A percentile compares a stretch with the other conserved stretches of the same genome.
Conservation (phyloP, 2,329 filamentous ascomycete species). For the Bipolaris bicolor region DNA sequence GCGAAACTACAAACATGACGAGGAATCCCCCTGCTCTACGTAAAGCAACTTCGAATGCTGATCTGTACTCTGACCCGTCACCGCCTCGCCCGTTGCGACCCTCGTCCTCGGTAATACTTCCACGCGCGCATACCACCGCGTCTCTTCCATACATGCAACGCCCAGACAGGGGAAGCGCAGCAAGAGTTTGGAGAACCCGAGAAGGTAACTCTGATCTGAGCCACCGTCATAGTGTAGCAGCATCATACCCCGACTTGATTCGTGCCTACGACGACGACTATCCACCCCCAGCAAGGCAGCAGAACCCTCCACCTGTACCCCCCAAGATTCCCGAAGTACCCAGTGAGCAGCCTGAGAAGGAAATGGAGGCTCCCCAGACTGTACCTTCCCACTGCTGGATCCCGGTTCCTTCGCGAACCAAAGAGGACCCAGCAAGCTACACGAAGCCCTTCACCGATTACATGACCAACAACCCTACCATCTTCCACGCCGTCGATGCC, state of each 20-base stretch:
- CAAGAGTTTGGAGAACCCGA: slow-evolving; percentile 15
- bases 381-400: slow-evolving; percentile 28
- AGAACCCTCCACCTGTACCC: slow-evolving; percentile 47
- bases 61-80: slow-evolving; percentile 47
- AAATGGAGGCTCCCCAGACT: slow-evolving; percentile 11
- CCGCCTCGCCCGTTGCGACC: slow-evolving; percentile 37
- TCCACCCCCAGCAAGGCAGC: slow-evolving; percentile 20
- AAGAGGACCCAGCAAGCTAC: slow-evolving; percentile 57
- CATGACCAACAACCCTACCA: slow-evolving; percentile 85
- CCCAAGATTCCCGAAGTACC: slow-evolving; percentile 44
- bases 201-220: slow-evolving; percentile 16
- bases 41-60: slow-evolving; percentile 45
- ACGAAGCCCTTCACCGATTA: slow-evolving; percentile 87
- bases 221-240: slow-evolving; percentile 41
- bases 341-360: slow-evolving; percentile 9
- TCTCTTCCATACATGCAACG: slow-evolving; percentile 32
- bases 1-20: slow-evolving; percentile 36
- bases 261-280: slow-evolving; percentile 44
- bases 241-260: slow-evolving; percentile 39
- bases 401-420: slow-evolving; percentile 23
- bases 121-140: slow-evolving; percentile 41
- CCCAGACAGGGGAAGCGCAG: slow-evolving; percentile 21
- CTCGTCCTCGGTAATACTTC: slow-evolving; percentile 33
- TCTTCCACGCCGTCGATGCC: slow-evolving; percentile 86
- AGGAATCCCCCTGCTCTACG: slow-evolving; percentile 47